Percentiles rank a stretch among this genome's conserved stretches.
Evolutionary conservation across 768 basidiomycete genomes (phyloP).

Genomic region (Boletus rex-veris): DNA sequence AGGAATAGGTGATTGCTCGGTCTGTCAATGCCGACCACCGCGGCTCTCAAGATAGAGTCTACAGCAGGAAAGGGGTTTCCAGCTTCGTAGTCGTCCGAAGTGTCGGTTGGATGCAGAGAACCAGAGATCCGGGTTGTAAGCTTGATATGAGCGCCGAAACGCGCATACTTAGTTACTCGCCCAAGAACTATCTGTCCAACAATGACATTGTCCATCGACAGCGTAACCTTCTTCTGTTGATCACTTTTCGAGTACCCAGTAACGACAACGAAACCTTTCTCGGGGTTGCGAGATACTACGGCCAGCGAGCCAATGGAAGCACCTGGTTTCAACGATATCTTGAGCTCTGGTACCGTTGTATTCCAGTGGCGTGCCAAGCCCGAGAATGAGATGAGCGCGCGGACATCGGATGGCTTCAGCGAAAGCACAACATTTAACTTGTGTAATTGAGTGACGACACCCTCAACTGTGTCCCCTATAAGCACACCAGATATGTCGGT

Average conservation of each 20-base stretch:
- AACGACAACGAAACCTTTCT: slow-evolving; percentile 84
- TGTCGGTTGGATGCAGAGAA: slow-evolving; percentile 76
- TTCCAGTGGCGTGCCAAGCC: slow-evolving; percentile 80
- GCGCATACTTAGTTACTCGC: slow-evolving; percentile 70
- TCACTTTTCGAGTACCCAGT: slow-evolving; percentile 66
- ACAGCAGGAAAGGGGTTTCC: slow-evolving; percentile 55
- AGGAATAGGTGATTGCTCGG: slow-evolving; percentile 67
- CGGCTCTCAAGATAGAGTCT: slow-evolving; percentile 66
- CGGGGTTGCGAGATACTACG: slow-evolving; percentile 85
- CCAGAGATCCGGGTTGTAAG: slow-evolving; percentile 70
- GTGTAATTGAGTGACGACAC: slow-evolving; percentile 75
- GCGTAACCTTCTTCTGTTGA: slow-evolving; percentile 42
- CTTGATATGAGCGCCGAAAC: slow-evolving; percentile 74
- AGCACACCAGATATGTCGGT: slow-evolving; percentile 70
- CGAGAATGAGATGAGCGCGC: slow-evolving; percentile 82
- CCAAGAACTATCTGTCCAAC: slow-evolving; percentile 78
- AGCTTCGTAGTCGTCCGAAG: slow-evolving; percentile 71
- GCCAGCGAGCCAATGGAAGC: slow-evolving; percentile 73
- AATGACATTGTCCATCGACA: slow-evolving; percentile 64
- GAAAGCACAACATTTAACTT: slow-evolving; percentile 77
- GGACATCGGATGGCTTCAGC: slow-evolving; percentile 64
- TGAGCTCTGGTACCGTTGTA: slow-evolving; percentile 63
- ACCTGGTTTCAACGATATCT: slow-evolving; percentile 58
- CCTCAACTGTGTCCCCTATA: slow-evolving; percentile 71
- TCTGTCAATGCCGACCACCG: slow-evolving; percentile 66